phyloP scores from a whole-genome alignment of 768 basidiomycete species.

The Rhizopogon roseolus region DNA sequence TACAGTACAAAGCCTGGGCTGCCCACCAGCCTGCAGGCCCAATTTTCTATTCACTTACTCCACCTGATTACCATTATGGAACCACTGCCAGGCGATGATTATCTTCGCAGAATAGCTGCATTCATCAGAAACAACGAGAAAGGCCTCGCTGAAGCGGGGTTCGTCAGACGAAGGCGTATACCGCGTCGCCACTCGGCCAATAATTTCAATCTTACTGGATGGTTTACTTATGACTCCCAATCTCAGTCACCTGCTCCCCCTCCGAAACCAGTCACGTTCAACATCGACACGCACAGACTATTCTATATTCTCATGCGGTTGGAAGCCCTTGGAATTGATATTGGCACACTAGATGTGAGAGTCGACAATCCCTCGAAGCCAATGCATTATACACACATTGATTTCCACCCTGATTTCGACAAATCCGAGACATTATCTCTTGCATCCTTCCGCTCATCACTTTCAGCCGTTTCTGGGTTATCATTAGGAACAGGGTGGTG shows the following conservation, averaged over 20 bases:
- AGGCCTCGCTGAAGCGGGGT: conserved; percentile 62
- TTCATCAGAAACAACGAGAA: conserved; percentile 73
- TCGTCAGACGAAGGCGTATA: conserved; percentile 44
- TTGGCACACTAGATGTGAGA: conserved; percentile 77
- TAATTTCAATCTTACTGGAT: conserved; percentile 54
- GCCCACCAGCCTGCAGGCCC: conserved; percentile 3
- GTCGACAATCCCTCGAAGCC: conserved; percentile 72
- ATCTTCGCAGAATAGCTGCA: conserved; percentile 61
- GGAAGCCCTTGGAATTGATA: conserved; percentile 71
- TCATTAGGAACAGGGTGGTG: conserved; percentile 77
- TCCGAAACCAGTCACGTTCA: conserved; percentile 59
- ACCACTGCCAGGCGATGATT: conserved; percentile 67
- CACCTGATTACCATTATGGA: conserved; percentile 32
- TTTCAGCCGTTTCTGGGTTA: conserved; percentile 70
- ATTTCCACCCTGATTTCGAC: conserved; percentile 40
- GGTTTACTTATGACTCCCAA: conserved; percentile 37
- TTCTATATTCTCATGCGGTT: conserved; percentile 87
- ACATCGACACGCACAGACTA: conserved; percentile 76
- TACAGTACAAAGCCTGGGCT: neutral
- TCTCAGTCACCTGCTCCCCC: conserved; percentile 28
- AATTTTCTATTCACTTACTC: conserved; percentile 12
- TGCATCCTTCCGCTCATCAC: conserved; percentile 68
- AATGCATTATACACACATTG: conserved; percentile 64
- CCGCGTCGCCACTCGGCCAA: conserved; percentile 26
- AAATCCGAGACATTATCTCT: conserved; percentile 74